Percentiles rank a stretch among this genome's conserved stretches.
Conservation (phyloP, 371 early-diverging fungal genomes). For the Vairimorpha necatrix region DNA sequence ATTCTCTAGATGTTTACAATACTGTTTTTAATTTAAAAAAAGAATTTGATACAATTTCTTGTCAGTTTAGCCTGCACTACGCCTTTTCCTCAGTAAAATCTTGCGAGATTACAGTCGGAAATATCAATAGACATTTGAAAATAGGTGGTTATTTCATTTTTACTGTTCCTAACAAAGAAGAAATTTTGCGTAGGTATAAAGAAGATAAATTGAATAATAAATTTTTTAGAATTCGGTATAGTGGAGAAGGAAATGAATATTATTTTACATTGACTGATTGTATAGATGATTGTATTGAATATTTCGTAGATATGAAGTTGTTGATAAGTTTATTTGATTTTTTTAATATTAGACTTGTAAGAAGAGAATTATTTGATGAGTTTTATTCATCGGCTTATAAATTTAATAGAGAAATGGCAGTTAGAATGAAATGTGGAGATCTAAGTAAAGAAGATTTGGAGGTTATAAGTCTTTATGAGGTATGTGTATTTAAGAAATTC, state of each 20-base stretch:
- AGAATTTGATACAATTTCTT: conserved; percentile 76
- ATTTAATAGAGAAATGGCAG: conserved; percentile 36
- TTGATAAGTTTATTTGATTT: conserved; percentile 32
- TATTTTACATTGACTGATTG: conserved; percentile 87
- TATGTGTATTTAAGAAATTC: conserved; percentile 56
- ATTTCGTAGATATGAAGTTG: conserved; percentile 67
- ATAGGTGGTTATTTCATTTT: conserved; percentile 80
- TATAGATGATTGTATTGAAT: conserved; percentile 90
- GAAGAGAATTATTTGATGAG: conserved; percentile 48
- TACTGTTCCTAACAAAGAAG: conserved; percentile 83
- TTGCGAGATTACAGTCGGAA: conserved; percentile 73
- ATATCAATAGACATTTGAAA: conserved; percentile 72
- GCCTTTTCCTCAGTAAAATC: conserved; percentile 77
- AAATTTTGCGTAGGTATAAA: conserved; percentile 70
- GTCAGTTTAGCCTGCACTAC: conserved; percentile 95
- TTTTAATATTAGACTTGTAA: conserved; percentile 38
- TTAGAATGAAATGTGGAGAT: conserved; percentile 32
- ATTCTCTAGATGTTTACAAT: conserved; percentile 73
- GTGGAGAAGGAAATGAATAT: conserved; percentile 72
- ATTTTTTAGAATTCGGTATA: conserved; percentile 37
- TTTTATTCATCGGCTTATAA: conserved; percentile 44
- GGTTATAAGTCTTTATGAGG: conserved; percentile 60
- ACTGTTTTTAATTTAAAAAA: conserved; percentile 46
- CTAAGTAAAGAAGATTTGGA: conserved; percentile 52
- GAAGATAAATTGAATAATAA: conserved; percentile 27